Evolutionary conservation across 2,329 filamentous ascomycete species (phyloP).

Genomic region (Waltergamsia citrina): DNA sequence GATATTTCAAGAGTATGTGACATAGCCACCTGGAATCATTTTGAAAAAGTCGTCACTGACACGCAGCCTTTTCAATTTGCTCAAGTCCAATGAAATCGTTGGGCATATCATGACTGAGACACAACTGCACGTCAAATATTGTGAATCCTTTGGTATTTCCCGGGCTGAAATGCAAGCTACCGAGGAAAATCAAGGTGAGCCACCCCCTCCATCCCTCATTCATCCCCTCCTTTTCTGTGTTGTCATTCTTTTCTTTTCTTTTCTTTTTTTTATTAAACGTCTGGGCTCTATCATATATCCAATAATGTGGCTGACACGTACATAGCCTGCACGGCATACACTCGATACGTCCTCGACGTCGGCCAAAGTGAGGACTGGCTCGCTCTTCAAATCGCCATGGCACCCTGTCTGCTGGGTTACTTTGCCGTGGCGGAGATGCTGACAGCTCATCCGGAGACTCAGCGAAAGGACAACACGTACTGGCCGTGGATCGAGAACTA

Average conservation of each 20-base stretch:
- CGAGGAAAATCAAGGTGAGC: conserved; percentile 63
- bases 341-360: conserved; percentile 78
- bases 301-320: background rate
- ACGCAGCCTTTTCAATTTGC: background rate
- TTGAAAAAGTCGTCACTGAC: conserved; percentile 29
- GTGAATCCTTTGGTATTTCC: conserved; percentile 68
- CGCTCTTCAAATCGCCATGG: conserved; percentile 72
- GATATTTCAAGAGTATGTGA: conserved; percentile 61
- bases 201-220: background rate
- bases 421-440: conserved; percentile 67
- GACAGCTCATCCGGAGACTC: conserved; percentile 50
- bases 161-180: conserved; percentile 61
- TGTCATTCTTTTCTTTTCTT: no score
- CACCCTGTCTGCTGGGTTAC: conserved; percentile 87
- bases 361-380: conserved; percentile 84
- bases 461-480: conserved; percentile 60
- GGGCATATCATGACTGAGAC: conserved; percentile 72
- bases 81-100: conserved; percentile 47
- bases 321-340: conserved; percentile 70
- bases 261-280: no score
- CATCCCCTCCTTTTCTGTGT: background rate
- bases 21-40: no score
- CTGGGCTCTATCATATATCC: no score
- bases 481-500: conserved; percentile 93
- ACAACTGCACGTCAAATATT: conserved; percentile 73